Evolutionary conservation across 2,329 filamentous ascomycete species (phyloP), one percentile per base, ranked within the genome.

Genomic region (Talaromyces sp.): DNA sequence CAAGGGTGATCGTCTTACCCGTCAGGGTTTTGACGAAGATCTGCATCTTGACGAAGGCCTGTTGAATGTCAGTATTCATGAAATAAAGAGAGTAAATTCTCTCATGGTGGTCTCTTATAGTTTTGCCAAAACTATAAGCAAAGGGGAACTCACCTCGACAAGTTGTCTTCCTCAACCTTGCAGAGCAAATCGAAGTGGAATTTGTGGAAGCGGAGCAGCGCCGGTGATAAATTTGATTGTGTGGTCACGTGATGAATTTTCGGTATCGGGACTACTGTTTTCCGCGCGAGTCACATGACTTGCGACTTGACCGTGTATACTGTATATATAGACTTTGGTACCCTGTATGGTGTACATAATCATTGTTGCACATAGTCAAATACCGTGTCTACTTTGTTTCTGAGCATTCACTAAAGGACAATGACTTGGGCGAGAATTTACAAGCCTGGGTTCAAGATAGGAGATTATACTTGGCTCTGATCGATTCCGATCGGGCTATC

Each of bases 1-100:
- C 95, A 75, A 99, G 93, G 89, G 95, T 98, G 89, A 98, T 98
- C 79, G 95, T 98, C 90, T 98, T 98, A 78, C 95, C 95, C 90
- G 95, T 98, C 75, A 98, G 78, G 81, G 82, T 84, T 76, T 84
- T 84, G 71, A 85, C 82, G 79, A 85, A 80, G 73, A 80, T 79
- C 73, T 80, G 78, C 78, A 80, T 80, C 66, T 72, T 79, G 74
- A 76, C 73, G 75, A 79, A 78, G 75, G 75, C 75, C 75, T 77
- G 62, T 19, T 19, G 8, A 49, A 27, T 43, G 63, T 69, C 57
- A 68, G 68, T 68, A 19, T n/a, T 29, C 8, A 26, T 51, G 14
- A 7, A 19, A 26, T 11, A 7, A 17, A 41, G 29, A 21, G 53
- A 26, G 29, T 19, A 43, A 19, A 56, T 43, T 56, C 43, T 29